Conservation (phyloP, 164 flowering plant genomes). For the Vitis rupestris region DNA sequence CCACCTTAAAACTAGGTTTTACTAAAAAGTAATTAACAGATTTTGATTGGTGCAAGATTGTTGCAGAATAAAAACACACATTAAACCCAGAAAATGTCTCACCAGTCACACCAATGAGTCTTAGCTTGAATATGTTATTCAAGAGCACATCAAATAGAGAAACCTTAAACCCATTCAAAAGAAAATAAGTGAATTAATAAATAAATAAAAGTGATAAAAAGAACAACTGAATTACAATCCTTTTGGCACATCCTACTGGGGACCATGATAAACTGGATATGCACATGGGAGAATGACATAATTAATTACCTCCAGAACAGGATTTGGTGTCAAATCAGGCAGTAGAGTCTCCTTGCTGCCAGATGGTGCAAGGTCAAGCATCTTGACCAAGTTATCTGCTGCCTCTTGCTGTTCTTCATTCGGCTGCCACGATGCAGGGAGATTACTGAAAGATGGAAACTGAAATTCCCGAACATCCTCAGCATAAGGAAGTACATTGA, state of each 20-base stretch:
- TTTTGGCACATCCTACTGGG: not conserved
- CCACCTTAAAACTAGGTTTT: too few species aligned
- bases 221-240: too few species aligned
- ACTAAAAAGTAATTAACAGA: too few species aligned
- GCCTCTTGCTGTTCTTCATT: conserved; percentile 78
- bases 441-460: conserved; percentile 79
- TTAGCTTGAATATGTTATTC: too few species aligned
- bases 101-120: too few species aligned
- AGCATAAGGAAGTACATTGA: conserved; percentile 92
- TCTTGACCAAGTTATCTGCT: conserved; percentile 75
- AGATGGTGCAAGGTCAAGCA: conserved; percentile 85
- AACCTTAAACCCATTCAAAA: too few species aligned
- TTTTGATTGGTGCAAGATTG: too few species aligned
- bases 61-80: too few species aligned
- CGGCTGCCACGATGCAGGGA: conserved; percentile 72
- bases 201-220: too few species aligned
- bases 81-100: too few species aligned
- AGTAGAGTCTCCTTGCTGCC: conserved; percentile 62
- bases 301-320: conserved; percentile 72
- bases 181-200: too few species aligned
- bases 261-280: not conserved
- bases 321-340: conserved; percentile 92
- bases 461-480: conserved; percentile 97
- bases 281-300: not conserved
- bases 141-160: too few species aligned